Percentiles rank a stretch among this genome's conserved stretches.
Conservation (phyloP, 1,139 yeast species). For the Scheffersomyces stambukii region DNA sequence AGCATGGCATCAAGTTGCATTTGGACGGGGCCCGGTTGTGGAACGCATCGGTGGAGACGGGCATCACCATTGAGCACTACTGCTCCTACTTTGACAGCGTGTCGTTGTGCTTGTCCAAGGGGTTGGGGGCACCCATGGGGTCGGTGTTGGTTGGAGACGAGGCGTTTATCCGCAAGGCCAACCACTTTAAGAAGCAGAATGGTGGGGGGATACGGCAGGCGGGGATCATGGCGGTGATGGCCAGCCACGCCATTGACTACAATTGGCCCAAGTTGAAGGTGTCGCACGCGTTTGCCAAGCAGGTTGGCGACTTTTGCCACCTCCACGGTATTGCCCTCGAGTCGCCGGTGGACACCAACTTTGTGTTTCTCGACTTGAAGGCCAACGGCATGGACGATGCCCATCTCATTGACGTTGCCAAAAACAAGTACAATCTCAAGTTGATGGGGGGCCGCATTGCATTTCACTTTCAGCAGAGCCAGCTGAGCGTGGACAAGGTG, state of each 20-base stretch:
- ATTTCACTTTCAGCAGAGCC: conserved; percentile 37
- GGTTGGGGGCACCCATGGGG: conserved; percentile 47
- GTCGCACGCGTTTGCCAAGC: conserved; percentile 52
- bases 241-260: conserved; percentile 37
- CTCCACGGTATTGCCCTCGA: conserved; percentile 26
- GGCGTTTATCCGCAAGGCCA: conserved; percentile 36
- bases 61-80: conserved; percentile 34
- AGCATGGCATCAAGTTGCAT: conserved; percentile 33
- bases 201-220: conserved; percentile 50
- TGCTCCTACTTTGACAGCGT: conserved; percentile 41
- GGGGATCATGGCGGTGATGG: conserved; percentile 41
- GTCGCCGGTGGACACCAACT: conserved; percentile 40
- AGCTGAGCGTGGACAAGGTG: conserved; percentile 26
- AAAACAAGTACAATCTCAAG: conserved; percentile 24
- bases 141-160: conserved; percentile 35
- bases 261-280: conserved; percentile 35
- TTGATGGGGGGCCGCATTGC: conserved; percentile 30
- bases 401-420: conserved; percentile 20
- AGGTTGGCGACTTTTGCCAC: conserved; percentile 45
- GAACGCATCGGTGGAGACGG: conserved; percentile 43
- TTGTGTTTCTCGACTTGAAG: conserved; percentile 37
- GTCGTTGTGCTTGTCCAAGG: conserved; percentile 42
- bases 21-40: conserved; percentile 47
- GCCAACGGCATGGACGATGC: conserved; percentile 30
- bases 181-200: conserved; percentile 43